Base-by-base conservation (phyloP, 257 asterid species). In the Henckelia pumila region DNA sequence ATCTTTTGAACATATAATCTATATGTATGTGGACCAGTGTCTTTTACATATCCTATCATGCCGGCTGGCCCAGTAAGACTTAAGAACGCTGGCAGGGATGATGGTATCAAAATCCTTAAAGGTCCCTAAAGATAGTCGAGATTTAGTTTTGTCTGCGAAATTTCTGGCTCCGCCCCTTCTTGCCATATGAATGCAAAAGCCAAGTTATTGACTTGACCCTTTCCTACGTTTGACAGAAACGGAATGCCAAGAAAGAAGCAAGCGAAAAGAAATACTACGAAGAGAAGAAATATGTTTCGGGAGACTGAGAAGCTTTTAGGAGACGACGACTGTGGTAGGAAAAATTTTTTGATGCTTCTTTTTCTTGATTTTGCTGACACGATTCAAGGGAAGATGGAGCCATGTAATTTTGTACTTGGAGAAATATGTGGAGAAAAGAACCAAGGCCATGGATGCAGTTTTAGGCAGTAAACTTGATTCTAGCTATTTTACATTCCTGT, bases 161-260 rank as follows among this genome's bases (percentile, higher is more conserved):
- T 35, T 1, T 40, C 50, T 40, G 4, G 50, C 50, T 40, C 17
- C 0, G 17, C 50, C 50, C 2, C n/a, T 22, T 58, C 24, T 21
- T 62, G 59, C 47, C 7, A 24, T 17, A 61, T 17, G 37, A 37
- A 21, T 67, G n/a, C 13, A 35, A 44, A 11, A 7, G 4, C 58
- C 13, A 10, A 16, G 49, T 58, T 8, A 28, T 16, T 57, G 21
- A 2, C 20, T 16, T 57, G 21, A 2, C 8, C 11, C 67, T 57
- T 71, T 67, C 29, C 2, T 10, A n/a, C 3, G 3, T 68, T 53
- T 26, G 66, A 67, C 92, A 92, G 98, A 86, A 86, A 80, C 95
- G 96, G 20, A 93, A 93, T 55, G 90, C 91, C 22, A 93, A 85
- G 87, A 93, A 93, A 76, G 88, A 84, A 85, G 96, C 85, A 8